Percentiles rank a stretch among this genome's conserved stretches.
These are phyloP conservation scores for Rosa rugosa DNA, from an alignment of 306 rosid species.

Conservation along the genomic window DNA sequence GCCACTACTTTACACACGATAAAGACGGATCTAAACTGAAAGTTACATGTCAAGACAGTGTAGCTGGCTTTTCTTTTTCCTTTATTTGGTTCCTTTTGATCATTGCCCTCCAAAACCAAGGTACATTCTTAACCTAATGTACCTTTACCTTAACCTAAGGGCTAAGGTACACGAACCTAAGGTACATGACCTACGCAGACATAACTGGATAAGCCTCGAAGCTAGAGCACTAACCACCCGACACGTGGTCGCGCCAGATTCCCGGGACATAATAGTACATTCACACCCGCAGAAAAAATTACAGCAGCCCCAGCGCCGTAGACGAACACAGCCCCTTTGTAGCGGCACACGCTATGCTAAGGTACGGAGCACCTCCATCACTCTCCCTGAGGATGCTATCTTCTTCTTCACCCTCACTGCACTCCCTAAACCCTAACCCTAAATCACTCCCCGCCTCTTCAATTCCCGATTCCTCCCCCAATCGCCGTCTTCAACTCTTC, in stretches of 20 bases:
- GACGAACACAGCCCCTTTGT: neutral
- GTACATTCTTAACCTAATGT: too few species aligned
- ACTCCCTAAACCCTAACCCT: slow-evolving; percentile 34
- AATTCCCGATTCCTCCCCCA: slow-evolving; percentile 20
- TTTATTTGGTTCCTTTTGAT: too few species aligned
- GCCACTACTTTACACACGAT: too few species aligned
- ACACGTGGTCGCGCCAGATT: neutral
- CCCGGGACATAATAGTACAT: slow-evolving; percentile 30
- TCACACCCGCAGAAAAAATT: neutral
- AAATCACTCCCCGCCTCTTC: slow-evolving; percentile 9
- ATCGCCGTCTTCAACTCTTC: neutral
- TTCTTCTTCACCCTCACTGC: slow-evolving; percentile 29
- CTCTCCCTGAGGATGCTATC: slow-evolving; percentile 40
- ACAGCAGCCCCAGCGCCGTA: slow-evolving; percentile 6
- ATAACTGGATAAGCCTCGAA: neutral
- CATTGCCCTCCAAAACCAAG: too few species aligned
- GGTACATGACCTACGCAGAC: neutral
- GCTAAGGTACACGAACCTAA: too few species aligned
- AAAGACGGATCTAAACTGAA: too few species aligned
- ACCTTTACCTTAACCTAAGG: too few species aligned
- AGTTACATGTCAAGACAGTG: too few species aligned
- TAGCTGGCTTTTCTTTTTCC: too few species aligned
- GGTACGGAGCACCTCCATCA: slow-evolving; percentile 36
- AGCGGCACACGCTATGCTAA: slow-evolving; percentile 36
- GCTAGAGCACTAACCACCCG: neutral